Conservation (phyloP, 371 early-diverging fungal species). For the Catenaria anguillulae region DNA sequence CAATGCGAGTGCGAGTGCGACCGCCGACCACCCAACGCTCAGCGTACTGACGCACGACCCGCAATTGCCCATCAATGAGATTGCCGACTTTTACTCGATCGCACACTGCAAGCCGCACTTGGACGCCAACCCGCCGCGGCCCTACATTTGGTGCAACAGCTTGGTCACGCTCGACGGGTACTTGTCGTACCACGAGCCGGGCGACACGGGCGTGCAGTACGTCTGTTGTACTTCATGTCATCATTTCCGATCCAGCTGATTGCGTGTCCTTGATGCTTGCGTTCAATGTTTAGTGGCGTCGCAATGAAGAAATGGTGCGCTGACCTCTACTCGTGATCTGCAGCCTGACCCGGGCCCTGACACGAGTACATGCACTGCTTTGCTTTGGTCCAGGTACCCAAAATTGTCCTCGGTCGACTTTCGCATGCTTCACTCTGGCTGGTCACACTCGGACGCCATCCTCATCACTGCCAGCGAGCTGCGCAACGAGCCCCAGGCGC, state of each 20-base stretch:
- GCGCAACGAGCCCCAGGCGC: constrained; percentile 4
- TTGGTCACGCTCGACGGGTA: neutral
- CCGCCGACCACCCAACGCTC: no score
- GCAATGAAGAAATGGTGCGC: neutral
- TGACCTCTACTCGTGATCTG: no score
- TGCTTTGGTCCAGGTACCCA: no score
- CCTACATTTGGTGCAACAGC: neutral
- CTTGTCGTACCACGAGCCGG: neutral
- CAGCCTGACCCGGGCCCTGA: no score
- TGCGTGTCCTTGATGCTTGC: no score
- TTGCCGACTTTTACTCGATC: no score
- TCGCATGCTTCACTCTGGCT: constrained; percentile 1
- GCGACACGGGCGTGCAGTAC: neutral
- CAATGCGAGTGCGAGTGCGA: no score
- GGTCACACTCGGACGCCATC: constrained; percentile 5
- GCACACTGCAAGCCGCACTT: no score
- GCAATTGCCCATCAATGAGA: no score
- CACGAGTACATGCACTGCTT: no score
- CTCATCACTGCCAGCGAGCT: neutral
- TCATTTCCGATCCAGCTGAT: neutral
- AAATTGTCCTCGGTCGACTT: neutral
- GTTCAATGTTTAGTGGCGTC: neutral
- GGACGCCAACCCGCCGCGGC: no score
- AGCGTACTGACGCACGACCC: no score
- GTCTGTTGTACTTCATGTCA: neutral